These are phyloP conservation scores for Schoenoplectus tabernaemontani DNA, from an alignment of 202 grass and related monocot species.

Conservation along the genomic window DNA sequence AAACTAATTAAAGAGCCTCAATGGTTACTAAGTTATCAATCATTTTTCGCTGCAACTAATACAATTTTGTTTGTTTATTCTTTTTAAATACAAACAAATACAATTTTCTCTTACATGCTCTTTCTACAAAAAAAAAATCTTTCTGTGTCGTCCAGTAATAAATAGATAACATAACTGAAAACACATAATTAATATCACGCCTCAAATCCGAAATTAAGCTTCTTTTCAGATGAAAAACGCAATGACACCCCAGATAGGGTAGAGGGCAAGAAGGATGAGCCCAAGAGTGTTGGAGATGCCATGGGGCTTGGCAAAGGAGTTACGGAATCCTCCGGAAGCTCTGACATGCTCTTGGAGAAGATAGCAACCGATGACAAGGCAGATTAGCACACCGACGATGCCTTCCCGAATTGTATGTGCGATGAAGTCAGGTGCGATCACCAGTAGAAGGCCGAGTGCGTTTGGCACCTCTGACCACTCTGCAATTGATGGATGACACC, in stretches of 20 bases:
- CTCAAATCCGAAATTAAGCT: too few species aligned
- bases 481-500: not conserved
- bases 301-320: slow-evolving; percentile 56
- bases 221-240: slow-evolving; percentile 28
- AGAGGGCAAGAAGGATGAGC: slow-evolving; percentile 67
- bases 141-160: not conserved
- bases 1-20: too few species aligned
- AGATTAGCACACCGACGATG: slow-evolving; percentile 43
- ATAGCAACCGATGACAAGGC: slow-evolving; percentile 60
- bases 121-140: not conserved
- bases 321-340: slow-evolving; percentile 65
- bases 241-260: slow-evolving; percentile 61
- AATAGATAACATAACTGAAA: not conserved
- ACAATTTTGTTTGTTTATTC: not conserved
- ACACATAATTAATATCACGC: not conserved
- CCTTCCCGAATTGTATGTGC: slow-evolving; percentile 37
- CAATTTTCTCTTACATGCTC: not conserved
- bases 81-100: slow-evolving; percentile 13
- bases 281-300: slow-evolving; percentile 67
- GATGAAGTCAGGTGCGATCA: slow-evolving; percentile 55
- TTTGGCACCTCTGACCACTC: slow-evolving; percentile 84
- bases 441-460: slow-evolving; percentile 50
- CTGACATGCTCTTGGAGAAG: slow-evolving; percentile 72
- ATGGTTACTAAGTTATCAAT: too few species aligned
- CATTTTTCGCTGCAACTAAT: not conserved